phyloP scores from a whole-genome alignment of 306 rosid species.

The Crataegus laevigata region DNA sequence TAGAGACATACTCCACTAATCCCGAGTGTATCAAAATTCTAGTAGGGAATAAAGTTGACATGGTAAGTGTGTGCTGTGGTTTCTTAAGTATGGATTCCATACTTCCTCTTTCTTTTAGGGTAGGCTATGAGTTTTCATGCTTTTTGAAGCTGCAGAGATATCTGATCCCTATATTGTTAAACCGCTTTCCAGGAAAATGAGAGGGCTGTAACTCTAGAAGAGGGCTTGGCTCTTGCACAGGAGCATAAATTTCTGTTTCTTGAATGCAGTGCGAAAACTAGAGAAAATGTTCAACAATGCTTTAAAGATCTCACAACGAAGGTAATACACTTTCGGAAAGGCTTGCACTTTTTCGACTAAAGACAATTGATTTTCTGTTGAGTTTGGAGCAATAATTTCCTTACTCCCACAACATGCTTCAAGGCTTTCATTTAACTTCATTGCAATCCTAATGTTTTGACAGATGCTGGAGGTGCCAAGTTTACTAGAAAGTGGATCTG shows the following conservation, averaged over 20 bases:
- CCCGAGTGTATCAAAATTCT: constrained; percentile 68
- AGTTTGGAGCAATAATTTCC: background rate
- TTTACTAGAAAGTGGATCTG: constrained; percentile 63
- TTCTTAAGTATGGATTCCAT: background rate
- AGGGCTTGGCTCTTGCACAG: constrained; percentile 76
- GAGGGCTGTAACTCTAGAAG: constrained; percentile 72
- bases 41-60: constrained; percentile 89
- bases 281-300: constrained; percentile 78
- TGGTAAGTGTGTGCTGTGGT: constrained; percentile 32
- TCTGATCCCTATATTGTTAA: background rate
- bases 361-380: background rate
- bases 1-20: constrained; percentile 58
- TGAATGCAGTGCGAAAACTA: constrained; percentile 79
- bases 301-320: constrained; percentile 57
- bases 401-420: background rate
- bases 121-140: background rate
- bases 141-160: background rate
- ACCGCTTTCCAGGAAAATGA: constrained; percentile 48
- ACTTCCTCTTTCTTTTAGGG: background rate
- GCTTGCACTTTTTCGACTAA: background rate
- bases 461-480: constrained; percentile 71
- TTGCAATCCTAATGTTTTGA: background rate
- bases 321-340: constrained; percentile 19
- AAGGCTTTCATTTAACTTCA: constrained; percentile 6
- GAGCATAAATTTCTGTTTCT: constrained; percentile 61